Percentiles rank a stretch among this genome's conserved stretches.
phyloP scores from a whole-genome alignment of 129 eudicot species.

The Ambrosia artemisiifolia region DNA sequence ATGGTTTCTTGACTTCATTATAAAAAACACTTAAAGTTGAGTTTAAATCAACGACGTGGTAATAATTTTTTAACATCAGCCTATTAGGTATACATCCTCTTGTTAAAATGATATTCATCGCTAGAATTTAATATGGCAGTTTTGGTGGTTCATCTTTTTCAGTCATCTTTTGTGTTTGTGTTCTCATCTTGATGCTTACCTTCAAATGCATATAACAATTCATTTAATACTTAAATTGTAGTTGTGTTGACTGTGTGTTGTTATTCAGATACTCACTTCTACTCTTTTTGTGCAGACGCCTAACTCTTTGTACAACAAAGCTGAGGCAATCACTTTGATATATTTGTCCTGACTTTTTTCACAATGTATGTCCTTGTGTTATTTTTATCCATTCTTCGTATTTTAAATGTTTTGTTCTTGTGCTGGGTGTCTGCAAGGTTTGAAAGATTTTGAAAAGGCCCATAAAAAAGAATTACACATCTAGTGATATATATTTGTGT shows the following conservation, averaged over 20 bases:
- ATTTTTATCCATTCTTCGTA: background rate
- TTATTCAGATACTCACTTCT: background rate
- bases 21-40: too few species aligned
- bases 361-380: conserved; percentile 20
- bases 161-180: background rate
- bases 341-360: conserved; percentile 5
- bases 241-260: background rate
- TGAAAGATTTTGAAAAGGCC: background rate
- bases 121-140: background rate
- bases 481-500: background rate
- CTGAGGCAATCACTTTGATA: conserved; percentile 14
- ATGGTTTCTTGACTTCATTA: too few species aligned
- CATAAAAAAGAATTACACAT: background rate
- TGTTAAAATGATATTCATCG: too few species aligned
- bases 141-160: background rate
- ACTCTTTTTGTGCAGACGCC: conserved; percentile 23
- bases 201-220: background rate
- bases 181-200: background rate
- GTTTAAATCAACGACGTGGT: too few species aligned
- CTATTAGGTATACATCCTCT: too few species aligned
- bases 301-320: conserved; percentile 3
- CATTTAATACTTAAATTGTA: background rate
- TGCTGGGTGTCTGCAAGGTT: background rate
- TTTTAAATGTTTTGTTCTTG: background rate
- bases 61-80: too few species aligned